Evolutionary conservation across 306 rosid genomes (phyloP), one percentile per base, ranked within the genome.

Genomic region (Carpinus viminea): DNA sequence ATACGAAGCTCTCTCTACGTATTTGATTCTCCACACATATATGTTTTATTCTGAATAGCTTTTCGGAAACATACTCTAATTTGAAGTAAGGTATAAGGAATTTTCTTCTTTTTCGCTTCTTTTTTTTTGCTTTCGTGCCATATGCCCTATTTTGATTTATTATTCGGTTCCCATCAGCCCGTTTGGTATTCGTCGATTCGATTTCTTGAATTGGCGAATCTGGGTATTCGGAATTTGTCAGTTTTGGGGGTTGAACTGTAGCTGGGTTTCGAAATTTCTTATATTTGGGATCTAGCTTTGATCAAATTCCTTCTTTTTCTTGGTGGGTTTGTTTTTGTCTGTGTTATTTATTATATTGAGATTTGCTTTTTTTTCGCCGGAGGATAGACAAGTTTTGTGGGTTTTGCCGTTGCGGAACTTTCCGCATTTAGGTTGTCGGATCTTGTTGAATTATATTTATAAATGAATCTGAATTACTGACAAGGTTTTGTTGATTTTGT

Each of bases 1-100:
- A 5, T 38, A 38, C 5, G 43, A 38, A 38, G 5, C 43, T 3
- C 43, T 38, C 43, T 38, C 51, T 47, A 47, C 10, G 59, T 21
- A 15, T 18, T 16, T 55, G 20, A 18, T 20, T 46, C 70, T 46
- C 53, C 20, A 9, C 13, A 65, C 71, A 17, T 65, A 0, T 65
- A 4, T 9, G 20, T 36, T 65, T 65, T 65, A 34, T 34, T 41
- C 51, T 41, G 51, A 66, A 8, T 18, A n/a, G 12, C 18, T 61
- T 61, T 24, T 11, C 8, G 3, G 28, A 56, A 56, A 56, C 18
- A 62, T 62, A 28, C 69, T 31, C 17, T 7, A 7, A 62, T 34
- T 4, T 31, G 45, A 62, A 62, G 69, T 31, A 62, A 31, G 69
- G 69, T 38, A 38, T 9, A 82, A 90, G 94, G 89, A 86, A 78